Conservation (phyloP, 2,329 filamentous ascomycete genomes). For the Sarocladium strictum region DNA sequence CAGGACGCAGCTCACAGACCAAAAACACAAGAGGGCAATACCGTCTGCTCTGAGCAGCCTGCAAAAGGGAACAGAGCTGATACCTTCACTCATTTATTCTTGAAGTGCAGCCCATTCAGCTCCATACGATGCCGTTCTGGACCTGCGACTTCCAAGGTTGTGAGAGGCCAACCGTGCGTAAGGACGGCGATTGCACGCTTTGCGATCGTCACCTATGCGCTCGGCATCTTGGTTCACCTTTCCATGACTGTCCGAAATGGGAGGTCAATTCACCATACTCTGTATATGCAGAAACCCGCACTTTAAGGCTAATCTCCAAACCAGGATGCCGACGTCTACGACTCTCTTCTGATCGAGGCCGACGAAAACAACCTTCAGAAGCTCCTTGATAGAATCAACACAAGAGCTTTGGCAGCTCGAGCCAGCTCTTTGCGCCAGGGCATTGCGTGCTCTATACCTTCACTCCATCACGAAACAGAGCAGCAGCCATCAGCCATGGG, state of each 20-base stretch:
- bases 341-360: constrained; percentile 27
- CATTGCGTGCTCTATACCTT: constrained; percentile 27
- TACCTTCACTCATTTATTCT: neutral
- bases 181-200: constrained; percentile 30
- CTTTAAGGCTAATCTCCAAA: constrained; percentile 11
- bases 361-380: constrained; percentile 26
- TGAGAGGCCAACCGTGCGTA: constrained; percentile 26
- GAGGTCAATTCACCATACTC: constrained; percentile 23
- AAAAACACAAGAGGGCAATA: too few species aligned
- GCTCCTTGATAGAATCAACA: constrained; percentile 29
- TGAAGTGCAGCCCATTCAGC: neutral
- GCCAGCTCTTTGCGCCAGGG: constrained; percentile 29
- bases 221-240: constrained; percentile 23
- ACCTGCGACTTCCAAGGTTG: constrained; percentile 26
- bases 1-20: too few species aligned
- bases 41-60: too few species aligned
- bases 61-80: neutral
- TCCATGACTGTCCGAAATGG: constrained; percentile 30
- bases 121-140: constrained; percentile 25
- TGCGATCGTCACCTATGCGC: constrained; percentile 32
- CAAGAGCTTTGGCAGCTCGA: constrained; percentile 26
- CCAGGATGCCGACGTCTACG: constrained; percentile 27
- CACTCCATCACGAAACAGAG: constrained; percentile 28
- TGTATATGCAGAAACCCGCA: neutral
- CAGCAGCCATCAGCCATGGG: constrained; percentile 33